Evolutionary conservation across 1,284 basidiomycete genomes (phyloP), one percentile per base, ranked within the genome.

Genomic region (Malassezia brasiliensis): DNA sequence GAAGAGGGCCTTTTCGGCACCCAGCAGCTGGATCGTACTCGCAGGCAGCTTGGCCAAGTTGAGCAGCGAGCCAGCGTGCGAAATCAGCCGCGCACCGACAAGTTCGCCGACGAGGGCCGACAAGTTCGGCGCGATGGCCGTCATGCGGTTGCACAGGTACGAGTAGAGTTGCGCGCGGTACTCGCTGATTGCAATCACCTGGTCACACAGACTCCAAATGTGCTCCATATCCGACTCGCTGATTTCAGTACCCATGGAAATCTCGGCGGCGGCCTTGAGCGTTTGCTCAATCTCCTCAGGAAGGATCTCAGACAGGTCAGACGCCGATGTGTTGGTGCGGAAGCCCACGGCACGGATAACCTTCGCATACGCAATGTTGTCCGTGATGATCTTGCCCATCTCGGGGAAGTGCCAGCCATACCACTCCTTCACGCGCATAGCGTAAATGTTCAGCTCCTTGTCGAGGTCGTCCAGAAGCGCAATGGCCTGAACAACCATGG

Each of bases 341-440:
- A 74, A 69, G 25, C 74, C 74, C 62, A 69, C 63, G 11, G 61
- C 62, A 22, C 62, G 63, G 42, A 72, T 63, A 42, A 69, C 63
- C 77, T 90, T 93, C 57, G 94, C 90, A 76, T 96, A 98, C 22
- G 91, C 90, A 53, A 93, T 79, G 78, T 94, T 98, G 80, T 98
- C 93, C 63, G 85, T 83, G 66, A 96, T 87, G 76, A 98, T 96
- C 80, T 96, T 96, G 67, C 86, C 88, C 86, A 98, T 89, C 78
- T 98, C 93, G 10, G 93, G 93, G 82, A 96, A 96, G 79, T 98
- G 93, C 93, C 93, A 98, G 22, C 93, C 93, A 74, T 96, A 98
- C 93, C 93, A 98, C 82, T 96, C 93, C 83, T 96, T 96, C 53
- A 94, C 89, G 73, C 93, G 83, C 93, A 98, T 98, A 19, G 90